phyloP scores from a whole-genome alignment of 1,284 basidiomycete genomes.

The Ustilago lituana region DNA sequence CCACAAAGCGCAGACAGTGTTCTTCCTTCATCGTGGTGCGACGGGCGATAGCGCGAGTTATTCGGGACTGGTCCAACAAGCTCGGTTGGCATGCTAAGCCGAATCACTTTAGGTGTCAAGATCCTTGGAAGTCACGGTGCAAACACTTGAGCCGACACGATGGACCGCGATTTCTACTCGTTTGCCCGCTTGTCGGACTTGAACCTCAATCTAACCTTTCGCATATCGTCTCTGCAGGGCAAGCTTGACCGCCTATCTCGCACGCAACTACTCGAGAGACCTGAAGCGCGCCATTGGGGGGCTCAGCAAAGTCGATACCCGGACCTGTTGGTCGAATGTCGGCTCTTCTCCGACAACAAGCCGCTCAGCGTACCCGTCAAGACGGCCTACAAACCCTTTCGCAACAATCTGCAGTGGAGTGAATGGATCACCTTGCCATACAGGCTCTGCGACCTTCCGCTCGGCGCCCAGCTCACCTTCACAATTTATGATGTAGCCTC shows the following conservation, averaged over 20 bases:
- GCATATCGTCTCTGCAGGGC: conserved; percentile 58
- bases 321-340: conserved; percentile 90
- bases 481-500: conserved; percentile 87
- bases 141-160: conserved; percentile 9
- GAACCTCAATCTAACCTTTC: conserved; percentile 46
- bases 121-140: too few relatives aligned
- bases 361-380: conserved; percentile 87
- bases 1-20: too few relatives aligned
- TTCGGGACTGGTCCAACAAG: too few relatives aligned
- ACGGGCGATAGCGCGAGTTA: too few relatives aligned
- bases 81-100: too few relatives aligned
- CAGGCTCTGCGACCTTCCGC: conserved; percentile 87
- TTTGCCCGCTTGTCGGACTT: conserved; percentile 61
- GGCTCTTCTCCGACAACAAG: conserved; percentile 91
- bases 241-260: conserved; percentile 35
- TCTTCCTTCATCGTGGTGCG: too few relatives aligned
- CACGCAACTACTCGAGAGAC: conserved; percentile 40
- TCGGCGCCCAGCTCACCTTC: conserved; percentile 87
- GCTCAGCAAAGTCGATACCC: conserved; percentile 72
- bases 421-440: conserved; percentile 91
- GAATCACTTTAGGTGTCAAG: too few relatives aligned
- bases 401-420: conserved; percentile 75
- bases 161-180: conserved; percentile 63
- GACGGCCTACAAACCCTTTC: conserved; percentile 89
- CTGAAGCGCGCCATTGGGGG: conserved; percentile 47